Evolutionary conservation across 1,139 yeast genomes (phyloP), one percentile per base, ranked within the genome.

Genomic region (Hyphopichia wangnamkhiaoensis): DNA sequence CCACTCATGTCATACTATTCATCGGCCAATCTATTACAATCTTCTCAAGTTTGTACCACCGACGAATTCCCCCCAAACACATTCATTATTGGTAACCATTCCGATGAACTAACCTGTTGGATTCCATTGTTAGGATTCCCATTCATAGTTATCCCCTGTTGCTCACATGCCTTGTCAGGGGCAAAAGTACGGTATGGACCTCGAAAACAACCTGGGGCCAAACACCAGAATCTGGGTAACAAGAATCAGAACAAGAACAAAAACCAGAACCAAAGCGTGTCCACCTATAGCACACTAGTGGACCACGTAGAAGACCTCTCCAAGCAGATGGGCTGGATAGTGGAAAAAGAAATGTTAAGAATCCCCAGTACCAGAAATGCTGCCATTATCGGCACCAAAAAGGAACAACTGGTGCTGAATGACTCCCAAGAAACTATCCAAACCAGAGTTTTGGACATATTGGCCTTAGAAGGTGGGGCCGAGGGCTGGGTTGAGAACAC

Each of bases 81-180:
- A 0, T 93, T 93, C 53, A 64, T 91, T 31, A 90, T 93, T 37
- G 98, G 98, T 1, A 93, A 93, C 56, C 98, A 93, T 55, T 87
- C 96, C 0, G 98, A 93, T 58, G 98, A 93, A 57, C 71, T 93
- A 42, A 91, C 98, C 0, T 87, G 96, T 48, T 93, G 98, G 97
- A 82, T 91, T 21, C 98, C 98, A 1, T 63, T 93, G 10, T 65
- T 93, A 14, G 94, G 91, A 0, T 79, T 74, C 48, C 96, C 97
- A 2, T 93, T 89, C 56, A 71, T 91, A 67, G 96, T 90, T 6
- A 87, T 93, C 31, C 98, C 98, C 3, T 93, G 98, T 58, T 93
- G 98, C 59, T 89, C 97, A 0, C 96, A 93, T 59, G 79, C 87
- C 1, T 71, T 91, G 30, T 76, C 83, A 10, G 98, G 98, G 3